Conservation (phyloP, 2,329 filamentous ascomycete genomes). For the Pseudogymnoascus sp. region DNA sequence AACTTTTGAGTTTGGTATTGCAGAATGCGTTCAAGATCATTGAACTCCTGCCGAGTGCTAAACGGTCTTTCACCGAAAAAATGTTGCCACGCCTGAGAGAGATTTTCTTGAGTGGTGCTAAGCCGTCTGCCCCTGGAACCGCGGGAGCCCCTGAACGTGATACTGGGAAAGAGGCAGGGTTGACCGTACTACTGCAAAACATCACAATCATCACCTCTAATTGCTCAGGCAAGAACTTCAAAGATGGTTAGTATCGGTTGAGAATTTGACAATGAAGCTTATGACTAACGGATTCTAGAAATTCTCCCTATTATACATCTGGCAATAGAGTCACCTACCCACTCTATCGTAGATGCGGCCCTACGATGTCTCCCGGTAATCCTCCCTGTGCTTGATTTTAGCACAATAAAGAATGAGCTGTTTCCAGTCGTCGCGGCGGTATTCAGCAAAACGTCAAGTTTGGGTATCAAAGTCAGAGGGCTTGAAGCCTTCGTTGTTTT, state of each 20-base stretch:
- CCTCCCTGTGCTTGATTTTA: constrained; percentile 87
- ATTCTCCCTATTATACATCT: constrained; percentile 78
- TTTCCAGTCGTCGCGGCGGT: constrained; percentile 87
- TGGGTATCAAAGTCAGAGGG: constrained; percentile 89
- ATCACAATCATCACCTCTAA: constrained; percentile 68
- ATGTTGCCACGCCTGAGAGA: constrained; percentile 79
- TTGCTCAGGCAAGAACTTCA: constrained; percentile 85
- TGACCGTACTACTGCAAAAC: constrained; percentile 87
- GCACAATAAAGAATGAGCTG: constrained; percentile 91
- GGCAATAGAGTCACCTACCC: constrained; percentile 81
- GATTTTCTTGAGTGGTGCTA: constrained; percentile 61
- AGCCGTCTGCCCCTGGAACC: constrained; percentile 34
- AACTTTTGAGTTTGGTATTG: constrained; percentile 74
- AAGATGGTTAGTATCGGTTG: constrained; percentile 58
- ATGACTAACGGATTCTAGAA: constrained; percentile 43
- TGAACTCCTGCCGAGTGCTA: constrained; percentile 65
- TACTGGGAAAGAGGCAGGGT: constrained; percentile 72
- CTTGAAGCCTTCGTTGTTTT: constrained; percentile 84
- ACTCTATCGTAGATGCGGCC: constrained; percentile 79
- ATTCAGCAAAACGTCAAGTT: constrained; percentile 85
- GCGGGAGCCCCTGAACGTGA: constrained; percentile 60
- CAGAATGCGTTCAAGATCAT: constrained; percentile 91
- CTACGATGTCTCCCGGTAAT: constrained; percentile 70
- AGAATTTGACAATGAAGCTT: neutral
- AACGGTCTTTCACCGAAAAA: constrained; percentile 72